Percentiles rank a stretch among this genome's conserved stretches.
These are phyloP conservation scores for Hypoxylon lenormandii DNA, from an alignment of 495 filamentous ascomycete species.

Conservation along the genomic window DNA sequence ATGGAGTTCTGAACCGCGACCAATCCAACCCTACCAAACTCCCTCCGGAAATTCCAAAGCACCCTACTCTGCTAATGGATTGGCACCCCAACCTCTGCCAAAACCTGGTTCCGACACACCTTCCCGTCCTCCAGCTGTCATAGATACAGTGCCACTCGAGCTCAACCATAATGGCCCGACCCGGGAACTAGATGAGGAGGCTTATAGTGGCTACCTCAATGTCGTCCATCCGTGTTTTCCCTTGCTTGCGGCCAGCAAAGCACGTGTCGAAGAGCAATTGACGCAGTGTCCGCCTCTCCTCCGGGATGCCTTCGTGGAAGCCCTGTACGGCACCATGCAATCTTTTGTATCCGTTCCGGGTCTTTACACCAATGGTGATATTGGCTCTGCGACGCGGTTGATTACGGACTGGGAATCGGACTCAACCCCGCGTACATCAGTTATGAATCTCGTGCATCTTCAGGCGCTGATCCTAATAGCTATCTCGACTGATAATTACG, in stretches of 20 bases:
- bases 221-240: conserved; percentile 80
- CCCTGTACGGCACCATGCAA: conserved; percentile 71
- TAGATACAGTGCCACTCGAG: conserved; percentile 50
- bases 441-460: conserved; percentile 70
- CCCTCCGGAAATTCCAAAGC: conserved; percentile 43
- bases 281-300: conserved; percentile 69
- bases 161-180: conserved; percentile 45
- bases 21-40: conserved; percentile 56
- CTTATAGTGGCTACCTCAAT: conserved; percentile 73
- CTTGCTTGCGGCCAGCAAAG: conserved; percentile 74
- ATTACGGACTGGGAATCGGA: conserved; percentile 67
- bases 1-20: conserved; percentile 56
- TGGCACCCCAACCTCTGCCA: conserved; percentile 53
- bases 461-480: conserved; percentile 72
- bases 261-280: conserved; percentile 70
- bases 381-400: conserved; percentile 63
- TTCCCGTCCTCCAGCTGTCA: conserved; percentile 49
- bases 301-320: conserved; percentile 77
- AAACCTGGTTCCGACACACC: conserved; percentile 44
- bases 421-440: conserved; percentile 55
- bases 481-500: conserved; percentile 68
- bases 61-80: conserved; percentile 59
- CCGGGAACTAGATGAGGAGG: conserved; percentile 58
- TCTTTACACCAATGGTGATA: conserved; percentile 54
- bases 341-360: conserved; percentile 63